Base-by-base conservation (phyloP, 208 protist species). In the Trypanosoma platydactyli region DNA sequence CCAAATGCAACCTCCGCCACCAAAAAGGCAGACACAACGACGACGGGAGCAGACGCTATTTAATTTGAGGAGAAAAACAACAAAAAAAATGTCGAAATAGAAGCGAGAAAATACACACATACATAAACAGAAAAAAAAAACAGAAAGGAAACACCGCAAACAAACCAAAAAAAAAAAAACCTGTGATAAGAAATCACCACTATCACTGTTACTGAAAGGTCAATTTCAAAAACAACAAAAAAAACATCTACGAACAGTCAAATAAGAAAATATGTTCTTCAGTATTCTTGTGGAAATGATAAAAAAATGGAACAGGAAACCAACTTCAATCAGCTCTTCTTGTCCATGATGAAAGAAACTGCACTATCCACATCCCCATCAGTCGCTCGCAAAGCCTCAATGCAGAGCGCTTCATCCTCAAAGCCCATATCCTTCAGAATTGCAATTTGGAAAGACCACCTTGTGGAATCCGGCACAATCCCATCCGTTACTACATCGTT, bases 361-460 rank as follows among this genome's bases (percentile, higher is more conserved):
- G 87, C 89, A 0, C 41, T 73, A 49, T 91, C 89, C 0, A 91
- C 81, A 66, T 95, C 87, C 1, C 89, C 89, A 60, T 76, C 68
- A 0, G 69, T 64, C 6, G 71, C 80, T 13, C 61, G 35, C 29
- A 95, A 62, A 0, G 84, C 83, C 46, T 79, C 67, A 25, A 85
- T 42, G 60, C 81, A 91, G n/a, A 86, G 30, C 11, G 48, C 55
- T 40, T 87, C 83, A 61, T 93, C 79, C 27, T 91, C 80, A 64
- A 95, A 95, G 1, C 89, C 89, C 84, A 95, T 92, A n/a, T 89
- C 84, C 15, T 63, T 71, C 18, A 91, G 53, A 12, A 71, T 44
- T 6, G 30, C 44, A 27, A 87, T 33, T 60, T 86, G 67, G 16
- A 48, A 13, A 5, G 65, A 42, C 63, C 63, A 76, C 16, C 50